These are phyloP conservation scores for Pisolithus sp. DNA, from an alignment of 768 basidiomycete species.

Conservation along the genomic window DNA sequence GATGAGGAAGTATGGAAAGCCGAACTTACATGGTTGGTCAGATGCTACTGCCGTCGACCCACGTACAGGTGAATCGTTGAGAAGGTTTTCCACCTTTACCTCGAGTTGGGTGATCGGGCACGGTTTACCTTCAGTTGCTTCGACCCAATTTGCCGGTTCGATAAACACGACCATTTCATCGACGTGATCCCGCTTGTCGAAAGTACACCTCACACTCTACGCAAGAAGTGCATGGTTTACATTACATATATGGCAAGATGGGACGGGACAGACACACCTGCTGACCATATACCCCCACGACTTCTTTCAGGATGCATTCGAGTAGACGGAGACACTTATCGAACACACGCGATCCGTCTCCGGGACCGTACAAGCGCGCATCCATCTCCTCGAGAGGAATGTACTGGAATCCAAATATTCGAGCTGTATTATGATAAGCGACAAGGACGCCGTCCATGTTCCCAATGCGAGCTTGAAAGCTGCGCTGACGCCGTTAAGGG, in stretches of 20 bases:
- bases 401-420: slow-evolving; percentile 93
- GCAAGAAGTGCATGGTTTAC: background rate
- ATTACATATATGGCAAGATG: background rate
- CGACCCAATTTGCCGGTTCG: slow-evolving; percentile 48
- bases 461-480: slow-evolving; percentile 93
- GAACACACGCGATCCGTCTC: slow-evolving; percentile 64
- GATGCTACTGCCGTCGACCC: slow-evolving; percentile 34
- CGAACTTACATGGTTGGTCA: slow-evolving; percentile 13
- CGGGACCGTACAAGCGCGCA: slow-evolving; percentile 58
- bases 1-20: background rate
- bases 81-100: slow-evolving; percentile 40
- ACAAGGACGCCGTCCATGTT: slow-evolving; percentile 94
- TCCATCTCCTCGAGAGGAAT: slow-evolving; percentile 87
- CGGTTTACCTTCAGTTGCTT: slow-evolving; percentile 26
- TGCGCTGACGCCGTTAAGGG: slow-evolving; percentile 21
- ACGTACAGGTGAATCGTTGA: slow-evolving; percentile 31
- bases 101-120: slow-evolving; percentile 53
- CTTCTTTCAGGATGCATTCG: slow-evolving; percentile 58
- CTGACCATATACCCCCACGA: slow-evolving; percentile 53
- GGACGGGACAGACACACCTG: slow-evolving; percentile 39
- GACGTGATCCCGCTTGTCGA: slow-evolving; percentile 46
- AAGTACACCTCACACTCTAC: slow-evolving; percentile 53
- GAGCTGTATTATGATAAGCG: slow-evolving; percentile 81
- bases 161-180: slow-evolving; percentile 57
- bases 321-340: slow-evolving; percentile 63